Base-by-base conservation (phyloP, 179 eudicot species). In the Camellia oleifera region DNA sequence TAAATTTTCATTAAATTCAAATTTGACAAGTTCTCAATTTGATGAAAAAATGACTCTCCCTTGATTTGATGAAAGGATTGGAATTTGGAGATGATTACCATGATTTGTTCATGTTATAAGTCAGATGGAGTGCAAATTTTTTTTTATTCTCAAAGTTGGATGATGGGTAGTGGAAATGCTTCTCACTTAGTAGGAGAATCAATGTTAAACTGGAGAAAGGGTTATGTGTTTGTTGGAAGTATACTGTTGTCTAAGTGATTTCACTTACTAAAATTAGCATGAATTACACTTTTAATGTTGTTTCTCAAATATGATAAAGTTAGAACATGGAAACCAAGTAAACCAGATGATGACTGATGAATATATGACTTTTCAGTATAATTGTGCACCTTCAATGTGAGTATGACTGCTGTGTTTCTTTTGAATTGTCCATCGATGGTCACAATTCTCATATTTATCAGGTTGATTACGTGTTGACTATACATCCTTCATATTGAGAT, bases 81-180 rank as follows among this genome's bases (percentile, higher is more conserved):
- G 1, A 32, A 32, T 32, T 32, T 32, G 40, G 40, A 32, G 40
- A 32, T 32, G 17, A 66, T 2, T 66, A 9, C 67, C 69, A n/a
- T 40, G 67, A 15, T 17, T 58, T 44, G 40, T 75, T 42, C 18
- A 26, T 14, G 4, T 42, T 60, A 75, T 17, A 17, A 17, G 26
- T 10, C 26, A 44, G 66, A 75, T 58, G 50, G 53, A 58, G 50
- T 74, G 57, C 23, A 7, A 23, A 7, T 20, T 74, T 32, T 32
- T 74, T 74, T 20, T 73, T 73, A 14, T 56, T 40, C 42, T 74
- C 57, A 50, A 60, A 74, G 57, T 57, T 56, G 77, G 77, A 56
- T 6, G 2, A 74, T 8, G 20, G 23, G 50, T 40, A 10, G 77
- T 74, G 77, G 63, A 57, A 74, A 14, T 74, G 12, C 0, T 53